Conservation (phyloP, 139 green algal genomes). For the Chlamydomonas urium region DNA sequence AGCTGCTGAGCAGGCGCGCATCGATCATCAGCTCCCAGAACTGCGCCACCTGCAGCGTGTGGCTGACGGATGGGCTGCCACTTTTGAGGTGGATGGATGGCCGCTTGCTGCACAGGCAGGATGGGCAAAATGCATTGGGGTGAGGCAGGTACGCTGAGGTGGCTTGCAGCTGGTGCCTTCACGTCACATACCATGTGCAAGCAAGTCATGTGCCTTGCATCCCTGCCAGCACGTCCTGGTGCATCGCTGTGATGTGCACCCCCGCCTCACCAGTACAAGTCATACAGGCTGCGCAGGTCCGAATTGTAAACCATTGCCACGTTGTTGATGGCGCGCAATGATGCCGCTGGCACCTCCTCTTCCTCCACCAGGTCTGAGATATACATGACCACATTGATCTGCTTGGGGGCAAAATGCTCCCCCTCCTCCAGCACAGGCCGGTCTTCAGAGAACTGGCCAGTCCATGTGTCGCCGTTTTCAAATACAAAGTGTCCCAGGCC, state of each 20-base stretch:
- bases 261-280: conserved; percentile 50
- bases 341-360: conserved; percentile 21
- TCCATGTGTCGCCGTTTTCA: conserved; percentile 46
- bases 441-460: conserved; percentile 49
- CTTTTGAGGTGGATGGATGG: conserved; percentile 9
- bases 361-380: conserved; percentile 57
- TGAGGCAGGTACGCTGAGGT: too few relatives aligned
- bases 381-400: conserved; percentile 18
- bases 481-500: conserved; percentile 37
- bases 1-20: conserved; percentile 26
- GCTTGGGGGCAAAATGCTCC: conserved; percentile 29
- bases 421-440: conserved; percentile 34
- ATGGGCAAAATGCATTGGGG: too few relatives aligned
- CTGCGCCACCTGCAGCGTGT: conserved; percentile 34
- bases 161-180: too few relatives aligned
- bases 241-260: not conserved
- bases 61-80: conserved; percentile 7
- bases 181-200: too few relatives aligned
- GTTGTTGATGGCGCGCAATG: conserved; percentile 33
- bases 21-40: conserved; percentile 60
- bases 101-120: conserved; percentile 22
- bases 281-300: conserved; percentile 61
- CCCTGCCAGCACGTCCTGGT: not conserved
- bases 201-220: not conserved
- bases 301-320: conserved; percentile 56